Evolutionary conservation across 306 rosid species (phyloP), one percentile per base, ranked within the genome.

Genomic region (Herpetospermum pedunculosum): DNA sequence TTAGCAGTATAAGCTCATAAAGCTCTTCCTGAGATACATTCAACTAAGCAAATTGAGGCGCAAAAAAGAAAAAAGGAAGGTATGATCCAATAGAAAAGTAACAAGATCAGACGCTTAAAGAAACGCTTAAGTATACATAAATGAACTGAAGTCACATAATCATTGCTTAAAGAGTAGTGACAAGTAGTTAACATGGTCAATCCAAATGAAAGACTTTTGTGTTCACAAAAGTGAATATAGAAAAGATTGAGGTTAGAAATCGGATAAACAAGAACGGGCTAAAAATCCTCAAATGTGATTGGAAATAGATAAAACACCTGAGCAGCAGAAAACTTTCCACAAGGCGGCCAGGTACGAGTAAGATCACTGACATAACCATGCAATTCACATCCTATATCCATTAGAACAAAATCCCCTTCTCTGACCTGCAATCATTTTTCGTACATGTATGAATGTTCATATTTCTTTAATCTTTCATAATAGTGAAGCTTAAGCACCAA

Each of bases 311-410:
- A 21, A 41, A 76, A 62, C 77, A 91, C 99, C 79, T 89, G 93
- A 79, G 91, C 81, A 75, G 92, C 87, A 76, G 96, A 87, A 75
- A 94, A 91, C 76, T 83, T 85, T 75, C 97, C 99, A 80, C 85
- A 91, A 57, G 96, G 97, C 54, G 96, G 95, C 99, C 99, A 94
- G 76, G 92, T 89, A 35, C 99, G 91, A 67, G 99, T 94, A 79
- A 91, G 91, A 88, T 94, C 99, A 76, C 97, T 94, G 76, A 58
- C 85, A 87, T 94, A 89, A 57, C 97, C 96, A 75, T 91, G 97
- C 78, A 87, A 79, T 82, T 94, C 99, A 72, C 99, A 94, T 43
- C 99, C 97, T 81, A 94, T 75, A 79, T 94, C 99, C 99, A 89
- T 89, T 85, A 94, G 85, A 72, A 94, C 99, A 83, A 94, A 89